Base-by-base conservation (phyloP, 345 rosid genomes). In the Barbarea vulgaris region DNA sequence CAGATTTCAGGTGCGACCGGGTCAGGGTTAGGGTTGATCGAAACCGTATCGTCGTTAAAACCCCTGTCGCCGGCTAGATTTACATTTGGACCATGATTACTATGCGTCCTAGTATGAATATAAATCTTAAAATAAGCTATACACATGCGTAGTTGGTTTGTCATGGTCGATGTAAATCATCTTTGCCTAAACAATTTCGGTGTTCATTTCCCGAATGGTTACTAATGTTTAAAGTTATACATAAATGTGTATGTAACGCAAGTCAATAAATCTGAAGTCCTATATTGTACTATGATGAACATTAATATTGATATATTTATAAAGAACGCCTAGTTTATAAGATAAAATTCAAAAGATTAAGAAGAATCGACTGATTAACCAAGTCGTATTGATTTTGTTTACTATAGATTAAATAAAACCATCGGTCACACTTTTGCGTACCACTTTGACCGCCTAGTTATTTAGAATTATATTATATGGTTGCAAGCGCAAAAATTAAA, bases 1-100 rank as follows among this genome's bases (percentile, higher is more conserved):
- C 3, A 28, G 80, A 79, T 18, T 72, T 79, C 31, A 48, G 80
- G 60, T 75, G 80, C 37, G 37, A 72, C 48, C 34, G 85, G n/a
- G 82, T 82, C 19, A 27, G 80, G 50, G 78, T 79, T 67, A 10
- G 74, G 67, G 80, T 81, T 19, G 34, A 81, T 50, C 27, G 28
- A 4, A 5, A 74, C 33, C 58, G 78, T 18, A 63, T 50, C 7
- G 82, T 81, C 12, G 58, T 52, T 28, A 3, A 15, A 53, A 21
- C 9, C 4, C 84, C 84, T 55, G 13, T 6, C 4, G 3, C 14
- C 55, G 80, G 80, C 34, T 82, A 70, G 53, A 67, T 31, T 39
- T 58, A 24, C 25, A 6, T 46, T 17, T 46, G 2, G 11, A 17
- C 51, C 51, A 21, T 24, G 0, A 12, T 19, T 15, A 42, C 53